Evolutionary conservation across 1,284 basidiomycete genomes (phyloP), one percentile per base, ranked within the genome.

Genomic region (Blastosporella zonata): DNA sequence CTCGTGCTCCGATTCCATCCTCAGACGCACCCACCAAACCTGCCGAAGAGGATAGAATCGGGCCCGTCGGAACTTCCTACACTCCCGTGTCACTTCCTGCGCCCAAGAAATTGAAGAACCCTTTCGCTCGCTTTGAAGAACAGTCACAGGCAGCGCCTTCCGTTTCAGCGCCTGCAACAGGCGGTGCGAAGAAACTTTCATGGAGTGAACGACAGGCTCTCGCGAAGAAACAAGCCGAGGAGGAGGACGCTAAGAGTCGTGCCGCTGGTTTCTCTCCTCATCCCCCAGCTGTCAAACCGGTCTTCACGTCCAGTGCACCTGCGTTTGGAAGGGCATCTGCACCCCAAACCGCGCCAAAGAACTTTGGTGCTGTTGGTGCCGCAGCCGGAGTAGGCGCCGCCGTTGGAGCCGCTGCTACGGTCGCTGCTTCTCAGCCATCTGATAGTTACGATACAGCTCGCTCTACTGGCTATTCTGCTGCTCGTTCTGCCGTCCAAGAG

Each of bases 151-250:
- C 61, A 13, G 55, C 64, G 29, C 12, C 29, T 13, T 7, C 29
- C 31, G 7, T 56, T 62, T 6, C 60, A 2, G 28, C 25, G 13
- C 56, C 62, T 55, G 56, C 66, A n/a, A 55, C 59, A 39, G 67
- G 70, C 17, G 67, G 67, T 13, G 46, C 70, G 2, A 89, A 90
- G 74, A 93, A 93, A 65, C 68, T 95, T 47, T 94, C 92, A 0
- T 96, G 93, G 93, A 87, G 81, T 53, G 89, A 96, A 65, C 76
- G 93, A 31, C 93, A 96, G 64, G 92, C 90, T 0, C 70, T 86
- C 25, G 86, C 91, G 2, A 94, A 93, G 75, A 87, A 86, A 61
- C 87, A 92, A 59, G 73, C 77, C 8, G 88, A 86, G 57, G 90
- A 90, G 59, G 93, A 97, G 53, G 90, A 91, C 52, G 73, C 75